phyloP scores from a whole-genome alignment of 768 basidiomycete species.

The Calvatia gigantea region DNA sequence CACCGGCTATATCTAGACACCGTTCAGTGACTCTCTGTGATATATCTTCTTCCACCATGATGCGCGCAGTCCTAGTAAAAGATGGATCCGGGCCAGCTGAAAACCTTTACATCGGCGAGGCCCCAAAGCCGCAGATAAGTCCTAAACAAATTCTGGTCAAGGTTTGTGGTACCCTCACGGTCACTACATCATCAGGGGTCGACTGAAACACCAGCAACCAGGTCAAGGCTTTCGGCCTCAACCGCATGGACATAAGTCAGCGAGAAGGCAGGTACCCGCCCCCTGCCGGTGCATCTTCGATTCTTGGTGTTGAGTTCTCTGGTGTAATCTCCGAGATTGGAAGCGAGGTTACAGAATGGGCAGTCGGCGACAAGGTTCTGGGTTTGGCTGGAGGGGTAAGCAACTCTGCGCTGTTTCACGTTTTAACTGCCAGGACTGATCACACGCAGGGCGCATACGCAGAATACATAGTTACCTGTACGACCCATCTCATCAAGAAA shows the following conservation, averaged over 20 bases:
- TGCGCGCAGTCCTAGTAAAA: conserved; percentile 81
- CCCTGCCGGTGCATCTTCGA: conserved; percentile 70
- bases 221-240: conserved; percentile 85
- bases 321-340: conserved; percentile 59
- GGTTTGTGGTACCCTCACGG: conserved; percentile 34
- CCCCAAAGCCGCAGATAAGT: conserved; percentile 54
- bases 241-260: conserved; percentile 81
- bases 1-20: neutral
- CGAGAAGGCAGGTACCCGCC: conserved; percentile 70
- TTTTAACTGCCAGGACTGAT: neutral
- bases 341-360: conserved; percentile 47
- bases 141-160: conserved; percentile 75
- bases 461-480: conserved; percentile 70
- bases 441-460: conserved; percentile 79
- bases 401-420: conserved; percentile 9
- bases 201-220: conserved; percentile 23
- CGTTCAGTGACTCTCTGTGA: neutral
- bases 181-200: neutral
- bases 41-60: conserved; percentile 23
- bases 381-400: conserved; percentile 80
- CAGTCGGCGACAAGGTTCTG: conserved; percentile 67
- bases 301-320: conserved; percentile 88
- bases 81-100: conserved; percentile 72
- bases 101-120: conserved; percentile 75
- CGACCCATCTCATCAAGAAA: conserved; percentile 70